Evolutionary conservation across 2,329 filamentous ascomycete species (phyloP), one percentile per base, ranked within the genome.

Genomic region (Botrytis medusae): DNA sequence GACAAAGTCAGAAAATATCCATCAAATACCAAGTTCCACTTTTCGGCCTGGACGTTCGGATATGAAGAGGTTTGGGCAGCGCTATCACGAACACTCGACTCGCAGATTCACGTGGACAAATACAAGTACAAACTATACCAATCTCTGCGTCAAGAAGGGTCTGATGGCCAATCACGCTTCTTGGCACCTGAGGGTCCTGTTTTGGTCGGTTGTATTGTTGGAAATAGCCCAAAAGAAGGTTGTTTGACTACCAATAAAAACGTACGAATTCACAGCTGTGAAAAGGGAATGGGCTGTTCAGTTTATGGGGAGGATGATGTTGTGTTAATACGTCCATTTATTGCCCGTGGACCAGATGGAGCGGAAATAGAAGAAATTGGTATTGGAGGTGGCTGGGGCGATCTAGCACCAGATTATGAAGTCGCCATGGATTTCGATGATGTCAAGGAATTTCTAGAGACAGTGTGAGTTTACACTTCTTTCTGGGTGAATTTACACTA

Each of bases 61-160:
- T 97, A 98, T 76, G 95, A 98, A 80, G 92, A 97, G 70, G 94
- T 97, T 0, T 98, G 94, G 94, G 85, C 94, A 74, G 92, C 93
- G 0, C 83, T 98, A 0, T 91, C 94, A 0, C 87, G 90, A 34
- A 88, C 90, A 18, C 84, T 98, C 0, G 83, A 88, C 9, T 91
- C 91, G 4, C 87, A 86, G 79, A 88, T 97, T 2, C 95, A 98
- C 78, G 88, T 98, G 4, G 94, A 97, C 79, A 84, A 88, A 25
- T 98, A 98, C 80, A 93, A 95, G 77, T 85, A 91, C 79, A 83
- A 86, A 1, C 85, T 98, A 0, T 98, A 97, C 79, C 84, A 84
- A 59, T 88, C 91, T 1, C 87, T 95, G 7, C 40, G 59, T 9
- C 82, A 83, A 1, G 85, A 84, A 29, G 78, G 82, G 2, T 48